Conservation (phyloP, 805 yeast genomes). For the Yamadazyma takamatsuzukensis region DNA sequence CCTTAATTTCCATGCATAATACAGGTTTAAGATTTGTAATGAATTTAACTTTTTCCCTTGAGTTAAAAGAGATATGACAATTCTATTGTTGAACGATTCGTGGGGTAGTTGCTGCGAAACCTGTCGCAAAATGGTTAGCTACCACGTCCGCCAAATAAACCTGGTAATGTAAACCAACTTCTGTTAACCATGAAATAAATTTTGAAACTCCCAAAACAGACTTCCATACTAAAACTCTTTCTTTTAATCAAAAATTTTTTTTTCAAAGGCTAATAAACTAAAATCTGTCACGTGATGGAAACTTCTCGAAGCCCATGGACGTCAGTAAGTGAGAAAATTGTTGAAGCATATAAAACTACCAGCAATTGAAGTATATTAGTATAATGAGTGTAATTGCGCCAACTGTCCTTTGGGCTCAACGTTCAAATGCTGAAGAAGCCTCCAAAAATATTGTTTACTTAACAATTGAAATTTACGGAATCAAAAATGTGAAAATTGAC, state of each 20-base stretch:
- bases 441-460: constrained; percentile 72
- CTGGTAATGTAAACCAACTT: not conserved
- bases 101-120: no score
- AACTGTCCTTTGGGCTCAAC: constrained; percentile 91
- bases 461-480: constrained; percentile 72
- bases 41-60: no score
- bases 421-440: constrained; percentile 72
- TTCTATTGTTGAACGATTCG: no score
- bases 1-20: no score
- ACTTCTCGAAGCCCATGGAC: not conserved
- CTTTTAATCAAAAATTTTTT: no score
- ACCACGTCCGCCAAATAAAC: constrained; percentile 1
- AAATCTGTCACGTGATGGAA: not conserved
- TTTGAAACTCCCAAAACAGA: no score
- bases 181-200: no score
- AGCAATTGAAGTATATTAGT: not conserved
- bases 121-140: no score
- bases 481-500: constrained; percentile 57
- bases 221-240: no score
- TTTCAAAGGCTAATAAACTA: no score
- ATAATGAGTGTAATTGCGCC: constrained; percentile 23
- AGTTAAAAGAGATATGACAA: no score
- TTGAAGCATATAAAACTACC: not conserved
- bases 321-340: not conserved
- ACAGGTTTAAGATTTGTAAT: no score